Evolutionary conservation across 257 asterid genomes (phyloP), one percentile per base, ranked within the genome.

Genomic region (Fraxinus cuspidata): DNA sequence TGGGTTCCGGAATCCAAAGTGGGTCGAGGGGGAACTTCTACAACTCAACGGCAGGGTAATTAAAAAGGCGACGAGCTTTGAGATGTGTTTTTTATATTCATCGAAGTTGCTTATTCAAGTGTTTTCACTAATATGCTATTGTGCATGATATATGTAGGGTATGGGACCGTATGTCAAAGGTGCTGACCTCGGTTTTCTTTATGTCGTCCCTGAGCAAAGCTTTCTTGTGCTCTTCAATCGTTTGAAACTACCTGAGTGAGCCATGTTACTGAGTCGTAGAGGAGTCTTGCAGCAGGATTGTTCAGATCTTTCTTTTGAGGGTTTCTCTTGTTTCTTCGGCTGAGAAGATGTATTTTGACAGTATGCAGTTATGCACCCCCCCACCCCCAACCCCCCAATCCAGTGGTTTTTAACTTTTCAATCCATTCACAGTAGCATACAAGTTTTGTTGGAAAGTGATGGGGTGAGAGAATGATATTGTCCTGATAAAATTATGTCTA

Each of bases 171-270:
- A 88, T 12, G 83, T 91, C 60, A 89, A 86, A 84, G 99, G 99
- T n/a, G 99, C 97, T 75, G 98, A 95, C 81, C 97, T 93, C 31
- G 99, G 99, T 53, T 95, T 95, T 76, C 96, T 95, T 12, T 95
- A 93, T 19, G 92, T 87, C 37, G 87, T 90, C 78, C 99, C 98
- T 0, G 98, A 91, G 72, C 99, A 95, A 84, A 91, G 96, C 84
- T 91, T 95, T 80, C 93, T 95, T 74, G 98, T 95, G 85, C 94
- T 95, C 70, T 95, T 95, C 89, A 92, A 87, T 69, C 97, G 98
- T 28, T 78, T 95, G 90, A 90, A 83, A 75, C 86, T 95, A 77
- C 99, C 99, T 2, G 91, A 89, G 70, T 92, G 85, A 91, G 85
- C 63, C 71, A 6, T 23, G 69, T 71, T 42, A 68, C 49, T n/a